These are phyloP conservation scores for Cyberlindnera bimundalis DNA, from an alignment of 805 yeast genomes.

Conservation along the genomic window DNA sequence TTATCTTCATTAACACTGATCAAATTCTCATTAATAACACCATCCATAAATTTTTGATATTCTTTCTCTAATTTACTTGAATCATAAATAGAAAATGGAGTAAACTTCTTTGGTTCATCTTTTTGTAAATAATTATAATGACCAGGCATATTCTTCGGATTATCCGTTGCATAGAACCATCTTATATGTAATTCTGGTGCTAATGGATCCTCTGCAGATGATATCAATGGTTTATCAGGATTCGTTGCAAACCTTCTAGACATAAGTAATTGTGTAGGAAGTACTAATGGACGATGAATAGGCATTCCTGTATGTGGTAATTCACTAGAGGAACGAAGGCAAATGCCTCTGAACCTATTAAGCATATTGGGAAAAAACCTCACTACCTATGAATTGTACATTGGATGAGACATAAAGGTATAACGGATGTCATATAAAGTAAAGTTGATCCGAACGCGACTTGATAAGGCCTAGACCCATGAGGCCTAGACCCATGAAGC, in stretches of 20 bases:
- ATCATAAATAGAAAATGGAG: conserved; percentile 65
- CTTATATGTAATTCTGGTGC: conserved; percentile 24
- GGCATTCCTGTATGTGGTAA: not conserved
- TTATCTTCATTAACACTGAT: conserved; percentile 79
- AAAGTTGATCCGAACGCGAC: no score
- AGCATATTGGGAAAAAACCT: not conserved
- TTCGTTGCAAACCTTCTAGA: conserved; percentile 8
- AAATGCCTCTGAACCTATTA: not conserved
- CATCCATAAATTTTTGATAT: conserved; percentile 12
- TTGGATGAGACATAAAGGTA: no score
- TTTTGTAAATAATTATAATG: conserved; percentile 51
- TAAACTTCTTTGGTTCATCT: conserved; percentile 53
- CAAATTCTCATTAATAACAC: not conserved
- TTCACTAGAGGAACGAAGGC: not conserved
- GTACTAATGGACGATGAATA: conserved; percentile 1
- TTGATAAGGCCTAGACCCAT: no score
- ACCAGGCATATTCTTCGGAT: conserved; percentile 66
- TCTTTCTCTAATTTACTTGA: conserved; percentile 53
- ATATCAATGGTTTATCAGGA: conserved; percentile 4
- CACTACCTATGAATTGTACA: no score
- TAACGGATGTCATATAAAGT: no score
- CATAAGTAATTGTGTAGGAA: conserved; percentile 1
- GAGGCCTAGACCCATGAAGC: no score
- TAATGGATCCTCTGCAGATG: conserved; percentile 10
- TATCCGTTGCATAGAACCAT: conserved; percentile 87